phyloP scores from a whole-genome alignment of 768 basidiomycete genomes.

The Boletus barrowsii region DNA sequence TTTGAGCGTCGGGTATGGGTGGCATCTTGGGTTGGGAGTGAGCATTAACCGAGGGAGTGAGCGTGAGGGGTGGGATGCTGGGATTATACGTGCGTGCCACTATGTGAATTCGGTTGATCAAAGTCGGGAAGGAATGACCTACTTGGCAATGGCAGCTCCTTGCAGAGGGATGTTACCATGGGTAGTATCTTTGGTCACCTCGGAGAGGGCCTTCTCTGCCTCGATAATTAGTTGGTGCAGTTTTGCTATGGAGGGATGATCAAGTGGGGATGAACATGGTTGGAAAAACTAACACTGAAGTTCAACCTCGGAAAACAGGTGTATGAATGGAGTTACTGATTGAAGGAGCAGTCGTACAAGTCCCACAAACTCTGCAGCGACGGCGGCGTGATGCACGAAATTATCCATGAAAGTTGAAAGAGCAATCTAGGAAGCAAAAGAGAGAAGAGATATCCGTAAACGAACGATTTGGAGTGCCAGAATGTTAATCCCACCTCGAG shows the following conservation, averaged over 20 bases:
- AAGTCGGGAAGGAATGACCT: constrained; percentile 7
- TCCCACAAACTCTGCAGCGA: constrained; percentile 1
- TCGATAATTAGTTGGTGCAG: constrained; percentile 17
- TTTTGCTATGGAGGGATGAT: constrained; percentile 13
- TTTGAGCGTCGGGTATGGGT: neutral
- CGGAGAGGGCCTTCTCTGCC: constrained; percentile 1
- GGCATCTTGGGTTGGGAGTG: neutral
- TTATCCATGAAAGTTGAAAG: constrained; percentile 12
- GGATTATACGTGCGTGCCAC: neutral
- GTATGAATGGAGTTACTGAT: constrained; percentile 19
- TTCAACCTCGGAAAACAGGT: constrained; percentile 19
- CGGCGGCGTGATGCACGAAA: constrained; percentile 2
- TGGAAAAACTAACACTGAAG: constrained; percentile 19
- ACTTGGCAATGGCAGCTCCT: constrained; percentile 3
- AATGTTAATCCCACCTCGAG: constrained; percentile 39
- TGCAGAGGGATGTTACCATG: neutral
- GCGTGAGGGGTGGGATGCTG: neutral
- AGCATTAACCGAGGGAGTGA: neutral
- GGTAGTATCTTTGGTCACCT: neutral
- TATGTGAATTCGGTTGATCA: constrained; percentile 1
- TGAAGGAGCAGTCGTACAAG: constrained; percentile 18
- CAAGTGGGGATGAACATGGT: neutral
- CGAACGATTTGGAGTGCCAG: neutral
- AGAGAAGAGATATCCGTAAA: neutral
- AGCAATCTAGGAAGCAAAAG: constrained; percentile 20